Base-by-base conservation (phyloP, 1,284 basidiomycete species). In the Cerrena zonata region DNA sequence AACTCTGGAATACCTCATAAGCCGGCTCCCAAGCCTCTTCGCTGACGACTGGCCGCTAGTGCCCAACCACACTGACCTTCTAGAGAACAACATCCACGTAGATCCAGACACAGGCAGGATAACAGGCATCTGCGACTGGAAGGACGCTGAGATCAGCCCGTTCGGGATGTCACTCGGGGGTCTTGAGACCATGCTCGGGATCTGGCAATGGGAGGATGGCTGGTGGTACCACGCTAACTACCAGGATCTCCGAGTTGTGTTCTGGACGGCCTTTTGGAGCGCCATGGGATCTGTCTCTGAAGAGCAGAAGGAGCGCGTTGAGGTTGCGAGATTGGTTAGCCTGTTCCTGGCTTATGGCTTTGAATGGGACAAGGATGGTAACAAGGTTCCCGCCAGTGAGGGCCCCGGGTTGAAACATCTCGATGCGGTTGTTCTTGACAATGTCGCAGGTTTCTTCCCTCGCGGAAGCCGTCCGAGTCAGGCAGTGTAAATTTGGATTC, bases 61-160 rank as follows among this genome's bases (percentile, higher is more conserved):
- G 37, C 51, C 51, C 49, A 52, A 52, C 49, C 51, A 51, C 51
- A 45, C 21, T 39, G 51, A 52, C 25, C n/a, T n/a, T n/a, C n/a
- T n/a, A n/a, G n/a, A n/a, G n/a, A 50, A 52, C 43, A 52, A 50
- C 51, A 52, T 52, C 51, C 51, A 52, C 22, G 51, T 50, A 23
- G 43, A 34, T 24, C 36, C 21, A 37, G 38, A 51, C 4, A 51
- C 51, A 7, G 51, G 51, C 34, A 34, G 37, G 18, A 7, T 52
- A 7, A 45, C n/a, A 38, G 51, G 51, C 11, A 51, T 52, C 27
- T 52, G 51, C 49, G 51, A 50, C 39, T 50, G 49, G 51, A 50
- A 22, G 51, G n/a, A n/a, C n/a, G 39, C 18, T 18, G 39, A 23
- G 13, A 37, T 15, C 15, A 45, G 51, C 36, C 51, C 51, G 21